Conservation (phyloP, 2,329 filamentous ascomycete species). For the Sporothrix inflata region DNA sequence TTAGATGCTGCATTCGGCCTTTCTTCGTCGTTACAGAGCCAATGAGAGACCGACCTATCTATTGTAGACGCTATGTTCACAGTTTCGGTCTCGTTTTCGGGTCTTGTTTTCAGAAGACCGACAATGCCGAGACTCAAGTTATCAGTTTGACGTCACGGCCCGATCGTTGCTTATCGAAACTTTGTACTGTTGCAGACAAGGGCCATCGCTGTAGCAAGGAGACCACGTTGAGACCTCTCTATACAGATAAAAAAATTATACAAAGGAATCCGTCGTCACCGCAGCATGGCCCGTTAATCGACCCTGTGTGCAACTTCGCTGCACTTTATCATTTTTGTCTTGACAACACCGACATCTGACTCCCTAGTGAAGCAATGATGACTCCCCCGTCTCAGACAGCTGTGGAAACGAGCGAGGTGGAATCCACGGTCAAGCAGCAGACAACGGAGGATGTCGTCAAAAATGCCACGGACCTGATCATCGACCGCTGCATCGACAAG, state of each 20-base stretch:
- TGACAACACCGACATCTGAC: slow-evolving; percentile 17
- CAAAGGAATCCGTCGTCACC: not conserved
- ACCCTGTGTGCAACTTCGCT: not conserved
- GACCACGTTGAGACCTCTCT: not conserved
- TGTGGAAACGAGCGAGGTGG: not conserved
- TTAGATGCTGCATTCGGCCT: not conserved
- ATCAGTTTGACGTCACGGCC: slow-evolving; percentile 3
- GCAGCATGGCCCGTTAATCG: not conserved
- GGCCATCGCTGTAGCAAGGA: not conserved
- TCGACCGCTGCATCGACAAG: slow-evolving; percentile 15
- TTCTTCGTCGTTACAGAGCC: not conserved
- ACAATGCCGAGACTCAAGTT: not conserved
- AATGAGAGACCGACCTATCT: not conserved
- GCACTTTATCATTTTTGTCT: not conserved
- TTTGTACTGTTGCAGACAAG: not conserved
- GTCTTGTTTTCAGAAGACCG: not conserved
- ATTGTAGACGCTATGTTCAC: not conserved
- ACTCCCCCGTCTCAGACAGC: not conserved
- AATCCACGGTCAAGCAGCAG: not conserved
- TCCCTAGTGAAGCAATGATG: not conserved
- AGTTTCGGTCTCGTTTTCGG: not conserved
- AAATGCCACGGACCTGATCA: slow-evolving; percentile 15
- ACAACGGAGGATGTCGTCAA: slow-evolving; percentile 20
- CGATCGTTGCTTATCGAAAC: slow-evolving; percentile 7
- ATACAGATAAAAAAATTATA: not conserved